phyloP scores from a whole-genome alignment of 306 rosid genomes.

The Medicago truncatula region MtrunA17r5.0-ANR NC_053042.1:51227001-51227500 shows the following conservation, averaged over 20 bases:
- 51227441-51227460: slow-evolving; percentile 22
- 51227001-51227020: no score
- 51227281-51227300: neutral
- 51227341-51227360: neutral
- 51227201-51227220: slow-evolving; percentile 5
- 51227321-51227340: slow-evolving; percentile 33
- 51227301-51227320: slow-evolving; percentile 11
- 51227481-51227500: neutral
- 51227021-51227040: no score
- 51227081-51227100: no score
- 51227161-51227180: neutral
- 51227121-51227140: no score
- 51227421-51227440: slow-evolving; percentile 5
- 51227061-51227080: no score
- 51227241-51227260: neutral
- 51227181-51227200: slow-evolving; percentile 28
- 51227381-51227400: neutral
- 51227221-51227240: slow-evolving; percentile 22
- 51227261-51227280: neutral
- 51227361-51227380: neutral
- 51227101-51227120: no score
- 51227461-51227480: slow-evolving; percentile 6
- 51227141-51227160: no score
- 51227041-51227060: no score
- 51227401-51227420: neutral